phyloP scores from a whole-genome alignment of 345 rosid species.

The Eucalyptus camaldulensis region DNA sequence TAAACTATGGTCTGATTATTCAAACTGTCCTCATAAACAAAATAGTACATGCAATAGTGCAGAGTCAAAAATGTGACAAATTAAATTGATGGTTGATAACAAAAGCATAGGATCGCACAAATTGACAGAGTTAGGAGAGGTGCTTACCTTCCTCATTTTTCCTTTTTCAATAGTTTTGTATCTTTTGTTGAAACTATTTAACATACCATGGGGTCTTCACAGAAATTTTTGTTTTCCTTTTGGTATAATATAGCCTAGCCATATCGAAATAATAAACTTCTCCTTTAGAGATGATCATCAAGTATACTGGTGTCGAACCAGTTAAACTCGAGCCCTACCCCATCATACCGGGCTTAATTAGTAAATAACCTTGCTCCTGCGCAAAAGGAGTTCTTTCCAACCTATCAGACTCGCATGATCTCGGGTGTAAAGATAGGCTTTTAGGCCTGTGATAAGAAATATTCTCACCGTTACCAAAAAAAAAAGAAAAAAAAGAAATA shows the following conservation, averaged over 20 bases:
- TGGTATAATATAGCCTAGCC: background rate
- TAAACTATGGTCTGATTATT: background rate
- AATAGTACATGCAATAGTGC: background rate
- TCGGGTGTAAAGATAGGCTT: background rate
- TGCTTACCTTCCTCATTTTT: background rate
- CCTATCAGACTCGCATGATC: background rate
- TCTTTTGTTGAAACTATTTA: background rate
- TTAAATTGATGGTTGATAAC: background rate
- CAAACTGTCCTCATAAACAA: background rate
- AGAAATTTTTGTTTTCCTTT: background rate
- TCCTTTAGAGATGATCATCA: background rate
- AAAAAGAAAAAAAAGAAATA: no score
- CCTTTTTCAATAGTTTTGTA: background rate
- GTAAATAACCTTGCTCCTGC: background rate
- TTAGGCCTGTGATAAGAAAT: background rate
- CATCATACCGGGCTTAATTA: background rate
- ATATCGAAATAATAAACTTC: background rate
- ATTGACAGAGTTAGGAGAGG: background rate
- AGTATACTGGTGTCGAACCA: accelerated
- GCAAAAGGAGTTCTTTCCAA: background rate
- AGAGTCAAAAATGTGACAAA: accelerated
- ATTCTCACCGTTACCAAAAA: no score
- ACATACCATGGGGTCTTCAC: background rate
- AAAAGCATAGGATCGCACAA: background rate
- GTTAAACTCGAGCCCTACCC: background rate